Conservation (phyloP, 352 stramenopile genomes). For the Globisporangium nagaii region DNA sequence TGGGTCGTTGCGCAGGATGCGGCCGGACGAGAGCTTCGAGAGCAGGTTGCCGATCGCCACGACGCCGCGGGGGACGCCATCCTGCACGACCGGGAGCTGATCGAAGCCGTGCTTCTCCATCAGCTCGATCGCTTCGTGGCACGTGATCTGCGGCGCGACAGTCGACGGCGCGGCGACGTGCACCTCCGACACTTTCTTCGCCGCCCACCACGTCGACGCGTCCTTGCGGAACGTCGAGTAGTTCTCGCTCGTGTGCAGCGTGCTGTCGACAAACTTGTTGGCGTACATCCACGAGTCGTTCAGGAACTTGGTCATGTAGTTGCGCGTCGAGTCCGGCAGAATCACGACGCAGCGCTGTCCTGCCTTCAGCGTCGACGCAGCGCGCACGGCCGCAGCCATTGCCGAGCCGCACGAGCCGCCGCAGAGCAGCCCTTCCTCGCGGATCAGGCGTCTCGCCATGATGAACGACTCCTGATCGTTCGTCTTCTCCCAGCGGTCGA, state of each 20-base stretch:
- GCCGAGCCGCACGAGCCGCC: conserved; percentile 92
- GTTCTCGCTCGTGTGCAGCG: conserved; percentile 34
- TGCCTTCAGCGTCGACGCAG: conserved; percentile 78
- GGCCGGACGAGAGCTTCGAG: conserved; percentile 85
- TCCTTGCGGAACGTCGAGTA: conserved; percentile 12
- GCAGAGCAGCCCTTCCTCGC: conserved; percentile 93
- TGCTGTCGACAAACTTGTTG: conserved; percentile 75
- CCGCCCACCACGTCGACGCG: conserved; percentile 90
- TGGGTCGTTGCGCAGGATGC: conserved; percentile 79
- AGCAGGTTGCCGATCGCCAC: conserved; percentile 96
- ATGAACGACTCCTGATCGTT: conserved; percentile 92
- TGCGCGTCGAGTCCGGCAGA: conserved; percentile 93
- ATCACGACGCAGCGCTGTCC: conserved; percentile 94
- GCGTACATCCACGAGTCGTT: conserved; percentile 94
- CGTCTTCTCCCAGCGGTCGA: conserved; percentile 95
- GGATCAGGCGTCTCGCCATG: conserved; percentile 91
- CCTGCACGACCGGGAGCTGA: conserved; percentile 69
- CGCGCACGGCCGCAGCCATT: conserved; percentile 77
- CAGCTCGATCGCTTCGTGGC: conserved; percentile 92
- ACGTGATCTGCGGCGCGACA: conserved; percentile 87
- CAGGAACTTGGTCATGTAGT: conserved; percentile 99
- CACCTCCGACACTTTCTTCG: conserved; percentile 89
- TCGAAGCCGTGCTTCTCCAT: conserved; percentile 91
- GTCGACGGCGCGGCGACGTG: conserved; percentile 88
- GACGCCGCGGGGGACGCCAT: conserved; percentile 81